Evolutionary conservation across 2,329 filamentous ascomycete genomes (phyloP).

Genomic region (Cryphonectria carpinicola): DNA sequence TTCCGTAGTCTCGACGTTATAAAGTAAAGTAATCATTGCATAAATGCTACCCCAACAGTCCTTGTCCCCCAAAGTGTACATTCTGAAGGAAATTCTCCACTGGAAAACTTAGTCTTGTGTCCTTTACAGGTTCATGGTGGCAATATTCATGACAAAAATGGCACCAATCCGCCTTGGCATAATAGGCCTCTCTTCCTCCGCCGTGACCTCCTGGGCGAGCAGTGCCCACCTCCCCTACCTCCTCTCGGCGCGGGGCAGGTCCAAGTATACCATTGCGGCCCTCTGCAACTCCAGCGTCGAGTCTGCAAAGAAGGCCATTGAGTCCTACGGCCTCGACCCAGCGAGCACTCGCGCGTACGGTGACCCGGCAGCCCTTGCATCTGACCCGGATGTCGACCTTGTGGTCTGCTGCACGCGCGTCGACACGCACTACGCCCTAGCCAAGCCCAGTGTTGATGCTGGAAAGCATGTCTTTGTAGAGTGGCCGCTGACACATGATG

Average conservation of each 20-base stretch:
- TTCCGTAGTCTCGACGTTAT: neutral
- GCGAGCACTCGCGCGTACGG: conserved; percentile 52
- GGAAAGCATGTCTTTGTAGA: conserved; percentile 61
- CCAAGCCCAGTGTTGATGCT: conserved; percentile 51
- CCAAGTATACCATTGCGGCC: conserved; percentile 53
- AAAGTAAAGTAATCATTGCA: neutral
- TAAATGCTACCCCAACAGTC: neutral
- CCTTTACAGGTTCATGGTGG: no score
- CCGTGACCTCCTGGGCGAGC: conserved; percentile 58
- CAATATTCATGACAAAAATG: conserved; percentile 18
- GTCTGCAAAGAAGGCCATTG: conserved; percentile 49
- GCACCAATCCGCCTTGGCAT: conserved; percentile 61
- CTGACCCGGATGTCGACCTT: conserved; percentile 55
- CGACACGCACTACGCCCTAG: conserved; percentile 53
- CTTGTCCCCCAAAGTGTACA: neutral
- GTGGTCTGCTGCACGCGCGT: conserved; percentile 60
- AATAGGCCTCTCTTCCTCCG: conserved; percentile 60
- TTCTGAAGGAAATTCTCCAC: neutral
- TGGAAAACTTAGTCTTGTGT: neutral
- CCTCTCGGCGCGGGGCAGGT: conserved; percentile 46
- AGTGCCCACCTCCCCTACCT: conserved; percentile 64
- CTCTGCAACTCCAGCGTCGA: conserved; percentile 54
- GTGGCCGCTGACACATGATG: conserved; percentile 59
- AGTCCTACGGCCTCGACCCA: conserved; percentile 45
- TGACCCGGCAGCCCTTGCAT: conserved; percentile 50